These are phyloP conservation scores for Chlorella sorokiniana DNA, from an alignment of 139 green algal species.

Conservation along the genomic window DNA sequence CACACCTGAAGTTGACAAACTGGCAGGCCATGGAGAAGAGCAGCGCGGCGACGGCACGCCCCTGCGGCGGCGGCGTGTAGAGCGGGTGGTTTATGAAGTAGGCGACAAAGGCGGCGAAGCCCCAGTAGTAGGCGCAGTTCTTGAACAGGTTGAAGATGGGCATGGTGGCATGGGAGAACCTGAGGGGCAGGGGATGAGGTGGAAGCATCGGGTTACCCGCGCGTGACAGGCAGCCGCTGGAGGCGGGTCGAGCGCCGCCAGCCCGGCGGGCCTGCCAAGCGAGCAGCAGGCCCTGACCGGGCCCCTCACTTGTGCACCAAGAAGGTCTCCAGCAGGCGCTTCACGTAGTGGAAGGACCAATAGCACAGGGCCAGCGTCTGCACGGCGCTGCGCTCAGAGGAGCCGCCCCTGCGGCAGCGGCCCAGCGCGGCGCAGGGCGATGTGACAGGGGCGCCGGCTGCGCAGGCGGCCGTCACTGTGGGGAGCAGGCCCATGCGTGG, in stretches of 20 bases:
- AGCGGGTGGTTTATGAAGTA: slow-evolving; percentile 99
- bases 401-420: too few relatives aligned
- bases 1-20: slow-evolving; percentile 70
- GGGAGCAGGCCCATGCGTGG: too few relatives aligned
- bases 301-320: slow-evolving; percentile 84
- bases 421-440: too few relatives aligned
- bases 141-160: slow-evolving; percentile 94
- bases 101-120: slow-evolving; percentile 85
- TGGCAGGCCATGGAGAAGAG: slow-evolving; percentile 70
- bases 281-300: background rate
- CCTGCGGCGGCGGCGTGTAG: slow-evolving; percentile 84
- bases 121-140: slow-evolving; percentile 98
- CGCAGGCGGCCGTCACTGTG: too few relatives aligned
- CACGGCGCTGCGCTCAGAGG: slow-evolving; percentile 39
- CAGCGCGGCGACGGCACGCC: slow-evolving; percentile 38
- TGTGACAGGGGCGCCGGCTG: too few relatives aligned
- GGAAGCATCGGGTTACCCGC: background rate
- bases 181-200: slow-evolving; percentile 46
- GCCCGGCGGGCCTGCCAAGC: background rate
- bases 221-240: too few relatives aligned
- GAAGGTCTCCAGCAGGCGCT: slow-evolving; percentile 96
- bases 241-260: too few relatives aligned
- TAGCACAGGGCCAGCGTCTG: slow-evolving; percentile 88
- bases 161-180: slow-evolving; percentile 95
- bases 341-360: slow-evolving; percentile 95